Evolutionary conservation across 352 stramenopile genomes (phyloP), one percentile per base, ranked within the genome.

Genomic region (Phytophthora ohioensis): DNA sequence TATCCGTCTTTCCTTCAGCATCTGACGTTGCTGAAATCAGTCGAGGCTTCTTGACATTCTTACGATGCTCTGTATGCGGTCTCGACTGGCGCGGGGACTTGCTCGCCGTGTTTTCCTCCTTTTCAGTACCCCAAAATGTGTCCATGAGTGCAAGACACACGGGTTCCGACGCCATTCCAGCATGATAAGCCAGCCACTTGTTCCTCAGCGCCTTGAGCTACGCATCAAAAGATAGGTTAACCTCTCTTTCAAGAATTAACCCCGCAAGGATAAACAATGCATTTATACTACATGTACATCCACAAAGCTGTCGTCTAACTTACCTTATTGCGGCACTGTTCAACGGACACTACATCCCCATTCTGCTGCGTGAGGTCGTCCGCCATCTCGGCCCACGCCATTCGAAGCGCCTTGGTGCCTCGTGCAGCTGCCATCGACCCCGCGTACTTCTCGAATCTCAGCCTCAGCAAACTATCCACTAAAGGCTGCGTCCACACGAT

Each of bases 301-400:
- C 21, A 27, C 15, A 34, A 15, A 31, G 9, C 9, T 4, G 4
- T 51, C 31, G 3, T 3, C 15, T 38, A 3, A 38, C 6, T 31
- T 48, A 67, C 67, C 67, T 75, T 75, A 39, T 75, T 75, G 67
- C 61, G 67, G 35, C 67, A 75, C 31, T 75, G 61, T 36, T 71
- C 47, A 27, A 67, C 61, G 0, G 61, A 64, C 15, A 75, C 41
- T 4, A 54, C 49, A 3, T 43, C 36, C 3, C 63, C 61, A 5
- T 61, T 66, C 30, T 47, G 54, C 43, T 51, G 42, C 36, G 61
- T 64, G 41, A 75, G 32, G 30, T 75, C 48, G 17, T 34, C 43
- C 0, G 62, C 68, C 42, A 75, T 1, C 4, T 65, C 38, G 0
- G 54, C 36, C 68, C 68, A 75, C 3, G 60, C 56, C n/a, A 60